Base-by-base conservation (phyloP, 257 asterid species). In the Leptodermis oblonga region DNA sequence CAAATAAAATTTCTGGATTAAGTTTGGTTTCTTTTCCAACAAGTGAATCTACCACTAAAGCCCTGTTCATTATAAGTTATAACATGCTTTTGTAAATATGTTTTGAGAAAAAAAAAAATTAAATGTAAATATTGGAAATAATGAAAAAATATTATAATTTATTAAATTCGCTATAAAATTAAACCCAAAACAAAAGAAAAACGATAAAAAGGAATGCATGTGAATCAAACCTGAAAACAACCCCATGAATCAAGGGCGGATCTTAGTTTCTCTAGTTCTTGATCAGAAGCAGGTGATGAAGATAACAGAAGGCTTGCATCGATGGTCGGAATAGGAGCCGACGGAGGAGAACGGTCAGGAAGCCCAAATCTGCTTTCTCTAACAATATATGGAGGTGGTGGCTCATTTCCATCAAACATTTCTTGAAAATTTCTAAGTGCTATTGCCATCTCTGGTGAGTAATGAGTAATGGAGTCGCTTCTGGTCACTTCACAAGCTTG, bases 251-350 rank as follows among this genome's bases (percentile, higher is more conserved):
- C 22, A 33, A 74, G 71, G 33, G 79, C 75, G 23, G 79, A 43
- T 41, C 70, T 72, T 52, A 75, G 75, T n/a, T 70, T 69, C 41
- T 52, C 52, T 42, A 75, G 25, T 49, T 75, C 79, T 48, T 75
- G 45, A 43, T n/a, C 48, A 39, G 65, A 37, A 30, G 78, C 54
- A 22, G 74, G 70, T 1, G 70, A 31, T 6, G 74, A 65, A 4
- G 70, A 74, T 7, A 25, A 62, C 49, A 75, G 48, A 66, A 15
- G 75, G 42, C 56, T 36, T 18, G 65, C 7, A 69, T 75, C 72
- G 9, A 75, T 75, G 22, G 41, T 37, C 20, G 79, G 75, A 43
- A 75, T 36, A n/a, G 61, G 41, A 26, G 62, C 68, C 11, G 62
- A 13, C 34, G 79, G 68, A 62, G 60, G 26, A 28, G 79, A 75